phyloP scores from a whole-genome alignment of 768 basidiomycete species.

The Mycena filopes region DNA sequence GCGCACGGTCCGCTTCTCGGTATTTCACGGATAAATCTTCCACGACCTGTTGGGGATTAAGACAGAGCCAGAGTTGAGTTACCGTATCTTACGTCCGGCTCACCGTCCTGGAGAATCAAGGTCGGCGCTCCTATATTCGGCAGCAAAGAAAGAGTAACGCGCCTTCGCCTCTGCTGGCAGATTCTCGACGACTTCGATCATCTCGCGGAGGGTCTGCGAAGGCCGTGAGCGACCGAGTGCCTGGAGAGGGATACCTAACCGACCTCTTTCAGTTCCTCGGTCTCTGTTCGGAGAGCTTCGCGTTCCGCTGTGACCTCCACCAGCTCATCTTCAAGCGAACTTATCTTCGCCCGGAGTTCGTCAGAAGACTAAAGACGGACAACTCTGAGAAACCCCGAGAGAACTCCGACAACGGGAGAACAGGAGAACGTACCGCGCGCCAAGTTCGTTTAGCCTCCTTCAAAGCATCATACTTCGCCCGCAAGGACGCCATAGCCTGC shows the following conservation, averaged over 20 bases:
- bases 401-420: too few relatives aligned
- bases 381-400: not conserved
- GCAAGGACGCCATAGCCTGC: slow-evolving; percentile 5
- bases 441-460: not conserved
- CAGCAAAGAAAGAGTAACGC: not conserved
- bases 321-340: not conserved
- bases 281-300: not conserved
- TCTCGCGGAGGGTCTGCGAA: slow-evolving; percentile 11
- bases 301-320: not conserved
- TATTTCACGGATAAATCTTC: not conserved
- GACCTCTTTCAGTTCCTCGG: slow-evolving; percentile 14
- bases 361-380: not conserved
- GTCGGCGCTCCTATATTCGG: too few relatives aligned
- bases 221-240: not conserved
- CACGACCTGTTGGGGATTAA: not conserved
- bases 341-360: not conserved
- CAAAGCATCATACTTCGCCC: not conserved
- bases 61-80: too few relatives aligned
- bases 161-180: not conserved
- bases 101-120: too few relatives aligned
- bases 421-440: not conserved
- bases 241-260: not conserved
- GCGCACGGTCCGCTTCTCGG: not conserved
- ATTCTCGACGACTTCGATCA: slow-evolving; percentile 7
- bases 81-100: too few relatives aligned